Base-by-base conservation (phyloP, 2,329 filamentous ascomycete genomes). In the Alternaria sp. region DNA sequence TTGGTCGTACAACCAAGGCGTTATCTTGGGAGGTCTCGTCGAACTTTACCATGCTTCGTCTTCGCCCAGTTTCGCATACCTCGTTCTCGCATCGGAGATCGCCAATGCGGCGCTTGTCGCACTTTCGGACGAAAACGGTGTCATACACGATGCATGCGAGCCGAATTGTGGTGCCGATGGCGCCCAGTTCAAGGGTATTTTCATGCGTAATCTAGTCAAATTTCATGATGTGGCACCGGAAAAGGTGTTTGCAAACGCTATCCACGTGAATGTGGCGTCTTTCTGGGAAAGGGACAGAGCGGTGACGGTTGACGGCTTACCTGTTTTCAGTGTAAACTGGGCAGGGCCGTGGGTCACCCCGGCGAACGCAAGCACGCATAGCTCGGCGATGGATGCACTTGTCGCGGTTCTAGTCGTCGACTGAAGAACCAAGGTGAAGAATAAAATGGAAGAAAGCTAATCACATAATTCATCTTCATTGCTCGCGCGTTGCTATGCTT, bases 101-200 rank as follows among this genome's bases (percentile, higher is more conserved):
- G 83, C 81, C 26, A 69, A 74, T 55, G 81, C 79, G 15, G 79
- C 80, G 0, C 74, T 83, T 40, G 17, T 53, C 1, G 69, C 72
- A 8, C 77, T 83, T 11, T 74, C 76, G 12, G 77, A 81, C 19
- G 50, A 47, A 23, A 73, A 80, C 19, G 80, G 80, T 9, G 75
- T 84, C 19, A 67, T 84, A 2, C 79, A 81, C 58, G 82, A 84
- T 44, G 66, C 71, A 12, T 82, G 81, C 50, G 80, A 79, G 30
- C 76, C 70, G 0, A 62, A 76, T 10, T 83, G 81, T 49, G 80
- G 80, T 21, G 73, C 57, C 11, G 81, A 83, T 50, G 85, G 83
- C 2, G 83, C 86, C 32, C 88, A 91, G 71, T 93, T 93, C 84
- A 93, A 93, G 78, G 91, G 91, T 4, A 83, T 92, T 36, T 91